Conservation (phyloP, 331 rosid genomes). For the Prunus yedoensis region DNA sequence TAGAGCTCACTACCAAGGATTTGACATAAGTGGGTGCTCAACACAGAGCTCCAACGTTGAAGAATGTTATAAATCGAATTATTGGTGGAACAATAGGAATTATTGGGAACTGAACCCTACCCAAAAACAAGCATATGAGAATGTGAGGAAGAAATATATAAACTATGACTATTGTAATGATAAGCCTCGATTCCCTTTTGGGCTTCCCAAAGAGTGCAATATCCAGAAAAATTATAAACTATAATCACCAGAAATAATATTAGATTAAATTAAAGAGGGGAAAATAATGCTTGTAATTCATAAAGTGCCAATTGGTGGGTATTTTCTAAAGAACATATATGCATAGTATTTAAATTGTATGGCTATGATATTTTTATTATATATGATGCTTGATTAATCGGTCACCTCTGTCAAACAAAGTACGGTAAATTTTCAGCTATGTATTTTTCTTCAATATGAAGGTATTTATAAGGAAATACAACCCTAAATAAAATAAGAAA, state of each 20-base stretch:
- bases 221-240: background rate
- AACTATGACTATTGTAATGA: conserved; percentile 58
- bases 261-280: background rate
- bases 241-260: background rate
- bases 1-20: conserved; percentile 45
- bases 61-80: conserved; percentile 30
- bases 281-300: background rate
- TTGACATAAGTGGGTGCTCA: conserved; percentile 42
- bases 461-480: no score
- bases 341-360: background rate
- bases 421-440: no score
- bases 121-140: conserved; percentile 20
- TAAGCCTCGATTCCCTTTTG: conserved; percentile 23
- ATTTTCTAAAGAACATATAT: background rate
- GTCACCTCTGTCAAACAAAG: no score
- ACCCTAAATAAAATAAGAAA: no score
- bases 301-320: background rate
- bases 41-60: background rate
- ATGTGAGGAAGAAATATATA: conserved; percentile 25
- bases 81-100: conserved; percentile 42
- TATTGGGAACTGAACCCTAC: conserved; percentile 31
- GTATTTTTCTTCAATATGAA: no score
- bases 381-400: background rate
- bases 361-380: background rate
- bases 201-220: conserved; percentile 54